Evolutionary conservation across 1,284 basidiomycete genomes (phyloP).

Genomic region (Hymenochaete sp.): DNA sequence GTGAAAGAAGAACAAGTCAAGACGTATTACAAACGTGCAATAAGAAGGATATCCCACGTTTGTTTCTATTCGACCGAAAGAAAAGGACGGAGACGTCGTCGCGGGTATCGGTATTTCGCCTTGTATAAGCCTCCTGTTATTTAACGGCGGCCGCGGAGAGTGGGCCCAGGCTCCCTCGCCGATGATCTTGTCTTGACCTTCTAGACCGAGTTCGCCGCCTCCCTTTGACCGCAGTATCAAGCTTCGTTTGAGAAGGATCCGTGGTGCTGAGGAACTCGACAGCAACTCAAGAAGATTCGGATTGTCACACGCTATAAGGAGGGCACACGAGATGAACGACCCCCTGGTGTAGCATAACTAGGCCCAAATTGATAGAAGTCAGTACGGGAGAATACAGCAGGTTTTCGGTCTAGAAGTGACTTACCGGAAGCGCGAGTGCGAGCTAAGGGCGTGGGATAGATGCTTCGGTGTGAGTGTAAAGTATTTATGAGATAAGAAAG

Average conservation of each 20-base stretch:
- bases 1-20: background rate
- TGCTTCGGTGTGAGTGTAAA: no score
- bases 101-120: slow-evolving; percentile 12
- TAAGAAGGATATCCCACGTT: slow-evolving; percentile 4
- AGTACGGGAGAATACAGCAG: no score
- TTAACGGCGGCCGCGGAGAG: background rate
- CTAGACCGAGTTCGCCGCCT: slow-evolving; percentile 8
- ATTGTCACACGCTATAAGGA: slow-evolving; percentile 8
- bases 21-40: background rate
- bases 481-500: no score
- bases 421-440: no score
- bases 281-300: slow-evolving; percentile 6
- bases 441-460: no score
- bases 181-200: slow-evolving; percentile 6
- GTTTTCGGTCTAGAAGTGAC: no score
- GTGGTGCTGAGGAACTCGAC: slow-evolving; percentile 2
- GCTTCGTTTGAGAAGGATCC: slow-evolving; percentile 5
- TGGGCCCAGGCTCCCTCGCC: slow-evolving; percentile 7
- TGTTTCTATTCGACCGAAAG: slow-evolving; percentile 11
- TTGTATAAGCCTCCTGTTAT: slow-evolving; percentile 2
- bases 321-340: slow-evolving; percentile 9
- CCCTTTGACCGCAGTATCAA: background rate
- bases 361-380: no score
- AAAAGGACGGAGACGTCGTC: slow-evolving; percentile 7
- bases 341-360: slow-evolving; percentile 15